Percentiles rank a stretch among this genome's conserved stretches.
These are phyloP conservation scores for Hamigera avellanea DNA, from an alignment of 495 filamentous ascomycete species.

Conservation along the genomic window DNA sequence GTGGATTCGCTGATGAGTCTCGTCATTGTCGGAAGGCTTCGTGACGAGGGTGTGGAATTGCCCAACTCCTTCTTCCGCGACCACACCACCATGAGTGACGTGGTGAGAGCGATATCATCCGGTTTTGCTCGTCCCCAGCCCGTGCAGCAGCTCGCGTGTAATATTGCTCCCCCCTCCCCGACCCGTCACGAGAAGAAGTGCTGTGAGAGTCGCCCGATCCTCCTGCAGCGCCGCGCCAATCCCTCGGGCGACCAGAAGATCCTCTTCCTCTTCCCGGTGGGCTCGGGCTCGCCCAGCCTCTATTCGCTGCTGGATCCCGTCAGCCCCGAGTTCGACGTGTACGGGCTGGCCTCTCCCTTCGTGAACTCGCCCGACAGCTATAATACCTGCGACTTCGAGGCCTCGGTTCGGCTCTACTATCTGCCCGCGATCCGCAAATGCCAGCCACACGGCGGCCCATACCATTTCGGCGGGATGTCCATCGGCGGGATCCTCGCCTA, in stretches of 20 bases:
- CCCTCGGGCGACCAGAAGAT: conserved; percentile 47
- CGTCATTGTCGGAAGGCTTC: too few relatives aligned
- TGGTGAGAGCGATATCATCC: too few relatives aligned
- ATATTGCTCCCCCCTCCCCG: conserved; percentile 10
- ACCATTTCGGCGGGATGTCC: conserved; percentile 50
- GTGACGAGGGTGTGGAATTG: too few relatives aligned
- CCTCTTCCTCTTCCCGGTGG: conserved; percentile 69
- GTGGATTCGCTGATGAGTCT: too few relatives aligned
- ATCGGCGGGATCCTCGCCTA: conserved; percentile 36
- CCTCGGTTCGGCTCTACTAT: conserved; percentile 38
- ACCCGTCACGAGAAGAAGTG: too few relatives aligned
- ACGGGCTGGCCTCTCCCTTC: conserved; percentile 56
- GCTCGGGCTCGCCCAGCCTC: conserved; percentile 55
- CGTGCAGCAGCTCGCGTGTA: background rate
- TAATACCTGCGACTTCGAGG: conserved; percentile 1
- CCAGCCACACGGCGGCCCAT: conserved; percentile 56
- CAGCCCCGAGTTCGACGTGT: conserved; percentile 32
- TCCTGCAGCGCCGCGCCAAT: conserved; percentile 42
- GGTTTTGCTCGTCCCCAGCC: too few relatives aligned
- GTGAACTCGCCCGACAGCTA: conserved; percentile 44
- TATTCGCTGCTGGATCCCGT: conserved; percentile 43
- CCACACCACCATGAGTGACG: too few relatives aligned
- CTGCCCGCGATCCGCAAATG: conserved; percentile 50
- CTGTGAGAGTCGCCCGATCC: too few relatives aligned
- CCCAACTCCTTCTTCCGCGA: too few relatives aligned